phyloP scores from a whole-genome alignment of 106 monocot species.

The Gastrodia elata region DNA sequence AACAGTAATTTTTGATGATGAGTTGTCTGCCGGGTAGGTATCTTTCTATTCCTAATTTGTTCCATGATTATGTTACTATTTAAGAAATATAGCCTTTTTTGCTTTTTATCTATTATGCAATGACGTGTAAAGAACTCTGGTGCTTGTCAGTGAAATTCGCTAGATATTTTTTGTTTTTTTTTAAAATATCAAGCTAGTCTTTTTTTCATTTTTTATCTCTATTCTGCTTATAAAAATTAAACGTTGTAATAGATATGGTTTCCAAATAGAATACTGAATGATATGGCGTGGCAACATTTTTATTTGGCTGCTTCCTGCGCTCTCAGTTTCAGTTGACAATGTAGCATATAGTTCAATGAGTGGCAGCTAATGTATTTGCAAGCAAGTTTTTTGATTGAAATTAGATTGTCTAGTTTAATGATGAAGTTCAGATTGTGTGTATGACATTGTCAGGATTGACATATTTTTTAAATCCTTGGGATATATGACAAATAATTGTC shows the following conservation, averaged over 20 bases:
- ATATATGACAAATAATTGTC: too few species aligned
- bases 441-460: neutral
- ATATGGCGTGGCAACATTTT: neutral
- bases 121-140: neutral
- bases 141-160: neutral
- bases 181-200: neutral
- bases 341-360: neutral
- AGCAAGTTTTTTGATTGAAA: neutral
- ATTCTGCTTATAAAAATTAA: neutral
- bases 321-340: neutral
- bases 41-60: neutral
- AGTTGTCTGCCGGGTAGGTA: conserved; percentile 81
- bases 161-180: neutral
- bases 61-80: neutral
- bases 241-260: neutral
- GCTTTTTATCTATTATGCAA: neutral
- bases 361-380: neutral
- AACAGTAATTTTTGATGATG: conserved; percentile 97
- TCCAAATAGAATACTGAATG: neutral
- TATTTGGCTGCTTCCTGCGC: neutral
- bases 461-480: too few species aligned
- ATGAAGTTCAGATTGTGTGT: neutral
- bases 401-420: neutral
- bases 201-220: neutral
- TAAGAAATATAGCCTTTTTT: neutral